Evolutionary conservation across 768 basidiomycete genomes (phyloP), one percentile per base, ranked within the genome.

Genomic region (Saitozyma podzolica): DNA sequence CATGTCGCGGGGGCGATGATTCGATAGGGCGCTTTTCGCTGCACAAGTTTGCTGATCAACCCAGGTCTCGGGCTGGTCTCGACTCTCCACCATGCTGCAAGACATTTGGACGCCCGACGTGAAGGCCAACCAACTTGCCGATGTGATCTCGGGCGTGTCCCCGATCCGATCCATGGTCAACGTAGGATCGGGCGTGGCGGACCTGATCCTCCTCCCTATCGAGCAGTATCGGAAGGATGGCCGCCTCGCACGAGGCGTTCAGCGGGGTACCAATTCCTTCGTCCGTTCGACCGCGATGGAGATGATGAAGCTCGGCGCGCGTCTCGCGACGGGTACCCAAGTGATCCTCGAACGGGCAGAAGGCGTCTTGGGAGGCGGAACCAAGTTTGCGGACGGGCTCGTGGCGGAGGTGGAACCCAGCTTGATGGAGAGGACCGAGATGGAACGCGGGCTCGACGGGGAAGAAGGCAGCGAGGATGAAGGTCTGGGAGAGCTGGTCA

Each of bases 31-130:
- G 14, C 17, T 17, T 5, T 16, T 45, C 9, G 19, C 17, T 52
- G 51, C 6, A 37, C 8, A n/a, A 37, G 41, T 20, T 10, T 45
- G 47, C 43, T 63, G 55, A 58, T 56, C 9, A 59, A 37, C 58
- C 19, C 70, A 98, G 95, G 85, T 97, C 50, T 89, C 90, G 14
- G 94, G 94, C n/a, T 93, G 92, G 91, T 83, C 89, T 9, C 86
- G 87, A 50, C 82, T 98, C 40, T 92, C 91, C 66, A 90, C 93
- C 67, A 85, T 90, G 50, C 82, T 99, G n/a, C 96, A 98, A 69
- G 95, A 98, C 73, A 82, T 98, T 29, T 99, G 96, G 96, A 97
- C 96, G 0, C 96, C 96, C 5, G 96, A 99, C 78, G 96, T 99
- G 56, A 98, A 97, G 78, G 93, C 96, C 11, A 97, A 96, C 9